Conservation (phyloP, 768 basidiomycete genomes). For the Boletellus ananiceps region DNA sequence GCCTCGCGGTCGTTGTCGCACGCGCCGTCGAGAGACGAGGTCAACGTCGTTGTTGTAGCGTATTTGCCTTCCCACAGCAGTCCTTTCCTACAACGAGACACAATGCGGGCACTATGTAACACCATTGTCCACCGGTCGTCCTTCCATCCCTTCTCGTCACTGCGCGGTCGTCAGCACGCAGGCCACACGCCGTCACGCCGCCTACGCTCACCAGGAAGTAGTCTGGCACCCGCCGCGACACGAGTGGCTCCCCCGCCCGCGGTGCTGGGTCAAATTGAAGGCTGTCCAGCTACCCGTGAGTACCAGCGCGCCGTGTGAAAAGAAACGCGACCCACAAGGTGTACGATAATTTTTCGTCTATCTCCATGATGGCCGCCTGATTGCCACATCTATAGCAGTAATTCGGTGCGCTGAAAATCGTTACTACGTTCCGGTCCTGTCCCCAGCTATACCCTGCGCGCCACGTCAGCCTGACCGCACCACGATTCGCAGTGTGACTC, state of each 20-base stretch:
- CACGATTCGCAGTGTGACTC: conserved; percentile 24
- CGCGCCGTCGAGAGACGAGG: conserved; percentile 8
- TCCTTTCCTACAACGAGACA: conserved; percentile 20
- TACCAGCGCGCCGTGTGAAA: background rate
- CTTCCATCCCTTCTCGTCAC: conserved; percentile 18
- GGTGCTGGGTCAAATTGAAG: conserved; percentile 99
- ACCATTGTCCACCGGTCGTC: conserved; percentile 11
- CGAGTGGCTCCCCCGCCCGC: conserved; percentile 95
- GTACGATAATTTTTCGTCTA: conserved; percentile 96
- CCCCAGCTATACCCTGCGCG: conserved; percentile 87
- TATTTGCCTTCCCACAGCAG: conserved; percentile 20
- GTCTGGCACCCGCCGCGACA: conserved; percentile 91
- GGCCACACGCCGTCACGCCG: conserved; percentile 34
- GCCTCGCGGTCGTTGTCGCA: conserved; percentile 9
- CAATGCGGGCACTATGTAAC: conserved; percentile 23
- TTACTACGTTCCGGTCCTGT: conserved; percentile 98
- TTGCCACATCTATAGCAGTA: conserved; percentile 99
- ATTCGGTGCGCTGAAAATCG: conserved; percentile 99
- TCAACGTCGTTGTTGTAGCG: conserved; percentile 19
- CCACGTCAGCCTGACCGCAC: conserved; percentile 6
- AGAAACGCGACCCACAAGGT: conserved; percentile 62
- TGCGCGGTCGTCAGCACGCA: conserved; percentile 3
- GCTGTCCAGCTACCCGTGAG: conserved; percentile 42
- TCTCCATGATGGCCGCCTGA: conserved; percentile 99
- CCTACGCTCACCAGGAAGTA: conserved; percentile 75